Evolutionary conservation across 1,284 basidiomycete genomes (phyloP).

Genomic region (Sanghuangporus baumii): DNA sequence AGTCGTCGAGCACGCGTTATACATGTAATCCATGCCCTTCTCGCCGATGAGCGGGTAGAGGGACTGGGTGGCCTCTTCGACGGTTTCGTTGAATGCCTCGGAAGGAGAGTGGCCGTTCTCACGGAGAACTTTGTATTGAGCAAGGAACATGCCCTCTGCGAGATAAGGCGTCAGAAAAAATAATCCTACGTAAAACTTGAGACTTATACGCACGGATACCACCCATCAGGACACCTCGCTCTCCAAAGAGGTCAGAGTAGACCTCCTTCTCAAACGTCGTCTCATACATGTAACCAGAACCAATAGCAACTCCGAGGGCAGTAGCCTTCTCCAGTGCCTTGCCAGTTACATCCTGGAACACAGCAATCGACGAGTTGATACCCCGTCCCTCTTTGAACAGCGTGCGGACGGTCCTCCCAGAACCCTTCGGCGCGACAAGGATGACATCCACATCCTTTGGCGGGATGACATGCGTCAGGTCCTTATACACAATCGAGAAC

Average conservation of each 20-base stretch:
- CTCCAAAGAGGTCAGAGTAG: constrained; percentile 98
- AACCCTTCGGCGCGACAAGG: constrained; percentile 98
- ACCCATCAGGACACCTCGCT: constrained; percentile 99
- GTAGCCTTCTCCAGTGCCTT: constrained; percentile 97
- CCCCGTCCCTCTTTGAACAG: constrained; percentile 99
- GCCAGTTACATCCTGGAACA: constrained; percentile 94
- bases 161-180: constrained; percentile 20
- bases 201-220: constrained; percentile 73
- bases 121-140: constrained; percentile 98
- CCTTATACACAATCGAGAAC: constrained; percentile 98
- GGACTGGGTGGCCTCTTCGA: constrained; percentile 98
- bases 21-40: constrained; percentile 99
- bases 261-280: constrained; percentile 99
- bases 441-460: constrained; percentile 97
- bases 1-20: constrained; percentile 97
- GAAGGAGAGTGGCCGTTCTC: constrained; percentile 97
- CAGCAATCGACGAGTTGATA: constrained; percentile 87
- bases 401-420: constrained; percentile 96
- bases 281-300: constrained; percentile 96
- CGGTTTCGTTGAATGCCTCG: constrained; percentile 99
- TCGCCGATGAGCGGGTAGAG: constrained; percentile 96
- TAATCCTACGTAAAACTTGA: not conserved
- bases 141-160: constrained; percentile 95
- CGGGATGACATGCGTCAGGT: constrained; percentile 92
- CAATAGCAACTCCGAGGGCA: constrained; percentile 91